Percentiles rank a stretch among this genome's conserved stretches.
Evolutionary conservation across 2,329 filamentous ascomycete genomes (phyloP).

Genomic region (Cytospora mali): DNA sequence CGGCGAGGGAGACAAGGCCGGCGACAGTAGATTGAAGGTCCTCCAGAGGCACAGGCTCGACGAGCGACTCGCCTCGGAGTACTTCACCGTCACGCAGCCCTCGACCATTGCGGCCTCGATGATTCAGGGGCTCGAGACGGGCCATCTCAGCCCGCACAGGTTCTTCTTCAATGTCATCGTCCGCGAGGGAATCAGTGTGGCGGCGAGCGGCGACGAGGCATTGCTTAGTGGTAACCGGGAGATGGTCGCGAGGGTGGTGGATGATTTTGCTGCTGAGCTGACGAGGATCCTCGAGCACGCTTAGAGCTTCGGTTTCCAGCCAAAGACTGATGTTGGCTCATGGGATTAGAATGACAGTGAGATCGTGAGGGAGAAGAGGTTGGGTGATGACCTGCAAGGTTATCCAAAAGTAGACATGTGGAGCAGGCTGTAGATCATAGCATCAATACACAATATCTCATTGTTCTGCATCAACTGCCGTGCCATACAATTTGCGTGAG

Average conservation of each 20-base stretch:
- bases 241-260: slow-evolving; percentile 9
- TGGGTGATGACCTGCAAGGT: too few relatives aligned
- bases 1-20: neutral
- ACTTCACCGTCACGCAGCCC: slow-evolving; percentile 26
- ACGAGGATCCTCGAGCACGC: slow-evolving; percentile 9
- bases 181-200: slow-evolving; percentile 18
- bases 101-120: neutral
- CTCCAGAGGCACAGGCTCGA: slow-evolving; percentile 26
- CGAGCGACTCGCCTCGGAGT: slow-evolving; percentile 28
- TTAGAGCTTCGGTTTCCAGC: neutral
- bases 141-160: slow-evolving; percentile 16
- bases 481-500: too few relatives aligned
- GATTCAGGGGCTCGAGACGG: slow-evolving; percentile 22
- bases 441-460: too few relatives aligned
- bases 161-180: slow-evolving; percentile 29
- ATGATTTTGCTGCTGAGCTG: slow-evolving; percentile 15
- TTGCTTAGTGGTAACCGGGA: slow-evolving; percentile 9
- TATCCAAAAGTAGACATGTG: too few relatives aligned
- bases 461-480: too few relatives aligned
- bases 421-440: too few relatives aligned
- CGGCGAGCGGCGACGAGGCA: slow-evolving; percentile 27
- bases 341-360: neutral
- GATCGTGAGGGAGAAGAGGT: neutral
- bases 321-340: neutral
- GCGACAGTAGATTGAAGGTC: neutral